Percentiles rank a stretch among this genome's conserved stretches.
These are phyloP conservation scores for Aspergillus awamori DNA, from an alignment of 2,329 filamentous ascomycete genomes.

Conservation along the genomic window DNA sequence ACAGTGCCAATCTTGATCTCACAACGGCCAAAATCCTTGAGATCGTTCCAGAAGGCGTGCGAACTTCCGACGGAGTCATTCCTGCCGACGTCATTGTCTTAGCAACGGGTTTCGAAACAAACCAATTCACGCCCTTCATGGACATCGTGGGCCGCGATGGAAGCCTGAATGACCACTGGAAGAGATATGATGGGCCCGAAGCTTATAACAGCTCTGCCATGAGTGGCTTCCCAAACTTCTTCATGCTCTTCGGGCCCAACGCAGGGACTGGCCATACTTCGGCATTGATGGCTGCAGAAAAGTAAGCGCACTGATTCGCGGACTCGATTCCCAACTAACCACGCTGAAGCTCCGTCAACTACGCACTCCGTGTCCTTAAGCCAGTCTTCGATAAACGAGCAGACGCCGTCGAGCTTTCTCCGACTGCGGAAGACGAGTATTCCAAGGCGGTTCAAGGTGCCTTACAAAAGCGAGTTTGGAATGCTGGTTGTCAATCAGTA, in stretches of 20 bases:
- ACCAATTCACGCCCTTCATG: conserved; percentile 28
- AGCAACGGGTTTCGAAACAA: conserved; percentile 33
- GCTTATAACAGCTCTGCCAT: conserved; percentile 63
- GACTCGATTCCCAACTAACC: background rate
- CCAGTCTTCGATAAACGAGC: conserved; percentile 53
- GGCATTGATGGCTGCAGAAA: conserved; percentile 62
- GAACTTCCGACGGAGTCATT: conserved; percentile 25
- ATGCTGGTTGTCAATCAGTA: conserved; percentile 38
- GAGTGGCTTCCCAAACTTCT: conserved; percentile 52
- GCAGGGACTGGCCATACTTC: conserved; percentile 47
- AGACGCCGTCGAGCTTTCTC: conserved; percentile 44
- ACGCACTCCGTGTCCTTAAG: conserved; percentile 60
- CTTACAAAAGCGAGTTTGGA: conserved; percentile 51
- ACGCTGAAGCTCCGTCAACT: conserved; percentile 53
- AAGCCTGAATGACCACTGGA: conserved; percentile 30
- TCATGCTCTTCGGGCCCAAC: conserved; percentile 38
- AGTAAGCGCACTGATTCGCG: conserved; percentile 31
- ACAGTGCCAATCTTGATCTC: conserved; percentile 43
- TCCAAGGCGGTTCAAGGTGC: conserved; percentile 51
- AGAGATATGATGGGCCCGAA: conserved; percentile 55
- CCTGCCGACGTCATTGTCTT: conserved; percentile 31
- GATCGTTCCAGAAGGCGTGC: conserved; percentile 49
- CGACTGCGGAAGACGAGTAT: conserved; percentile 48
- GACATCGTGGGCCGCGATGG: conserved; percentile 30
- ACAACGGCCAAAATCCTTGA: conserved; percentile 51